Percentiles rank a stretch among this genome's conserved stretches.
Evolutionary conservation across 371 early-diverging fungal species (phyloP).

Genomic region (Mucor mucedo): DNA sequence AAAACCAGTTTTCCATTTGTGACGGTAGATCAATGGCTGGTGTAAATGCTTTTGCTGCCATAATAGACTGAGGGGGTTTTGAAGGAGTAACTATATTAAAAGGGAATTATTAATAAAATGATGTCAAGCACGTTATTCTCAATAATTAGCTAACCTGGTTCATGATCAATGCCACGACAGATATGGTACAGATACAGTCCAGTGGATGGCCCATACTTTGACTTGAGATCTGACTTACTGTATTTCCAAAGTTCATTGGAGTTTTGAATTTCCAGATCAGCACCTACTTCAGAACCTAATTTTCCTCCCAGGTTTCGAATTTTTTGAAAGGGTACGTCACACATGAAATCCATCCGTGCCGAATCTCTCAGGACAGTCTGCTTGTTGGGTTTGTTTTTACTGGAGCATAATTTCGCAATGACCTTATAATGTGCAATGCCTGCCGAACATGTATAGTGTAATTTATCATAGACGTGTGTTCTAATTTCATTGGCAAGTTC

Average conservation of each 20-base stretch:
- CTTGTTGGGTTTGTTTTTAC: slow-evolving; percentile 86
- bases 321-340: slow-evolving; percentile 67
- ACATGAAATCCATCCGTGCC: slow-evolving; percentile 63
- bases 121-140: not conserved
- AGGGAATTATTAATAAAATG: not conserved
- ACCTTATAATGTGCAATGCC: slow-evolving; percentile 86
- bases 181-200: slow-evolving; percentile 68
- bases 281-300: slow-evolving; percentile 74
- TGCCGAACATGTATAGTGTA: slow-evolving; percentile 84
- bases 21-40: slow-evolving; percentile 32
- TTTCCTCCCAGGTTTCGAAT: slow-evolving; percentile 91
- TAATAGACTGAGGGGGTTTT: slow-evolving; percentile 60
- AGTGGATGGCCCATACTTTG: slow-evolving; percentile 44
- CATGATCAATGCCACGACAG: slow-evolving; percentile 66
- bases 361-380: slow-evolving; percentile 72
- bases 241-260: slow-evolving; percentile 56
- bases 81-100: slow-evolving; percentile 41
- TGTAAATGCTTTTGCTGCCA: slow-evolving; percentile 61
- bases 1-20: slow-evolving; percentile 60
- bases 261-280: slow-evolving; percentile 59
- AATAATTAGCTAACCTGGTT: slow-evolving; percentile 45
- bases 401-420: slow-evolving; percentile 86
- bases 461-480: slow-evolving; percentile 64
- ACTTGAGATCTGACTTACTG: slow-evolving; percentile 39
- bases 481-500: slow-evolving; percentile 73